Evolutionary conservation across 352 stramenopile species (phyloP), one percentile per base, ranked within the genome.

Genomic region (Pilasporangium apinafurcum): DNA sequence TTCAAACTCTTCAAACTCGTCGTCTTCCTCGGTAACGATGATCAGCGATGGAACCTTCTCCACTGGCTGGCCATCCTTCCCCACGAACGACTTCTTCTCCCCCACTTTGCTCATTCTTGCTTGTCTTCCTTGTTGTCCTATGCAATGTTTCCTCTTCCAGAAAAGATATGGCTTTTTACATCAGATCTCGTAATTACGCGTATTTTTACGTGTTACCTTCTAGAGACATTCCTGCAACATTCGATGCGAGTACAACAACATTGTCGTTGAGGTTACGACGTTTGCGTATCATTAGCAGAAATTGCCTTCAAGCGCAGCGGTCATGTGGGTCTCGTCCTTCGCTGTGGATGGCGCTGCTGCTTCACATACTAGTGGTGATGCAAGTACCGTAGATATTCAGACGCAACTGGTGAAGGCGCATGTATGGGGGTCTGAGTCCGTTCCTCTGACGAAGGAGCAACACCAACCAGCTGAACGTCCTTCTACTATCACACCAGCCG

Each of bases 1-100:
- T 37, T 91, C 82, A 44, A 94, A 94, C 62, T 94, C 82, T 64
- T 94, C 82, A 39, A 94, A 94, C 65, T 92, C 82, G 51, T 94
- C 82, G 52, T 94, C 82, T 55, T 94, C 82, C 50, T 94, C 82
- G 17, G 81, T 87, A 46, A 93, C 71, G 40, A 91, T 58, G 44
- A 93, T 73, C 34, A 93, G 62, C 62, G 60, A 51, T 21, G 74
- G 69, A 22, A 57, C 44, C 51, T 90, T 90, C 70, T 86, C 75
- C n/a, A 33, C 49, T 29, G 37, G 14, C 2, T 37, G 12, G 3
- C 18, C 45, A 9, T 10, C 34, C 1, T 28, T n/a, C n/a, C n/a
- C n/a, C n/a, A n/a, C n/a, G n/a, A n/a, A n/a, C n/a, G n/a, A n/a
- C n/a, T n/a, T 68, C 49, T 65, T 59, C 27, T 65, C 58, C 18